Conservation (phyloP, 169 alveolate species). For the Plasmodium ovale region DNA sequence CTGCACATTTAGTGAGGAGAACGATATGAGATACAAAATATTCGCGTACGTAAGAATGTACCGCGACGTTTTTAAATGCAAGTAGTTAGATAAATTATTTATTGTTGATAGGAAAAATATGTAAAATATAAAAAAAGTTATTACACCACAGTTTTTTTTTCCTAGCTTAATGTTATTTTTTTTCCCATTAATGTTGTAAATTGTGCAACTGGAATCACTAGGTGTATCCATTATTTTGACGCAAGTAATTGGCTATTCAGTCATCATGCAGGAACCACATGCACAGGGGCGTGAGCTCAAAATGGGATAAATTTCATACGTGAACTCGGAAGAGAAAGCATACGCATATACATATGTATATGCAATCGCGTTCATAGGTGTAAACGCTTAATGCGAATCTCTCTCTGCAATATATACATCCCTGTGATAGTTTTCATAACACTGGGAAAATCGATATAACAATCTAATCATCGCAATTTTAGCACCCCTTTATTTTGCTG, state of each 20-base stretch:
- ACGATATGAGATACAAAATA: conserved; percentile 46
- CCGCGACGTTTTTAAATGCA: conserved; percentile 48
- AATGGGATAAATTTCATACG: neutral
- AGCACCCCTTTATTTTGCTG: neutral
- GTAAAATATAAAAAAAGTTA: conserved; percentile 50
- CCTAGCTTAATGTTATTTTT: conserved; percentile 4
- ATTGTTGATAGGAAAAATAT: conserved; percentile 56
- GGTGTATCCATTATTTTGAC: conserved; percentile 37
- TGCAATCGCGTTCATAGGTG: neutral
- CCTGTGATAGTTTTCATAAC: neutral
- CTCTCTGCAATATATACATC: neutral
- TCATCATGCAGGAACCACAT: no score
- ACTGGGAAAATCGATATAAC: neutral
- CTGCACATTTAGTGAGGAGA: conserved; percentile 31
- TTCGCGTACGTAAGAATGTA: conserved; percentile 52
- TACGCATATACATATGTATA: neutral
- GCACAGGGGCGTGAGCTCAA: neutral
- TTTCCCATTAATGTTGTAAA: conserved; percentile 6
- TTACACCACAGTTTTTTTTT: conserved; percentile 33
- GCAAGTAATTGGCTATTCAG: no score
- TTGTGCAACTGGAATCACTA: neutral
- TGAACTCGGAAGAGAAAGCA: neutral
- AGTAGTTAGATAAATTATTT: conserved; percentile 44
- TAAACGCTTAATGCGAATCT: no score
- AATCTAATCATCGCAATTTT: neutral